Conservation (phyloP, 768 basidiomycete genomes). For the Cantharellus cinnabarinus region DNA sequence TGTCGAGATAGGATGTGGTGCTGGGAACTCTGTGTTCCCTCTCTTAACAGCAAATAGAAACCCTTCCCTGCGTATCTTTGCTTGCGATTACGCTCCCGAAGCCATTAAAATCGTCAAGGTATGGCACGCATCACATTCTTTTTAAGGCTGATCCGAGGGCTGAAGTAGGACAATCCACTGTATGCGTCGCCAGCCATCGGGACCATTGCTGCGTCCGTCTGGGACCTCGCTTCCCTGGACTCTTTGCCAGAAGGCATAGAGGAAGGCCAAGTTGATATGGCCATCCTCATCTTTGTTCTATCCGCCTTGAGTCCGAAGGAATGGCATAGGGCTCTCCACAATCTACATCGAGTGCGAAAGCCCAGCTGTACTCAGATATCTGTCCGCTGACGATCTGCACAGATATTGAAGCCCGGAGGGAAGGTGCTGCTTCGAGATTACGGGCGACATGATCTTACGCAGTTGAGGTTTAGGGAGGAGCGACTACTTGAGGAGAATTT, state of each 20-base stretch:
- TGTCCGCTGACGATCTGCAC: neutral
- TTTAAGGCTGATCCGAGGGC: neutral
- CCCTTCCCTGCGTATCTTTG: conserved; percentile 46
- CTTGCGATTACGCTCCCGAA: conserved; percentile 79
- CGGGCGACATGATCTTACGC: conserved; percentile 85
- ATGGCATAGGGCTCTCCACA: conserved; percentile 66
- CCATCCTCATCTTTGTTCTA: conserved; percentile 84
- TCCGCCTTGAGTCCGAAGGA: conserved; percentile 86
- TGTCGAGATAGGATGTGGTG: conserved; percentile 86
- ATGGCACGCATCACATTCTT: conserved; percentile 5
- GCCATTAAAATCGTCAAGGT: conserved; percentile 85
- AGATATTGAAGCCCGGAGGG: conserved; percentile 87
- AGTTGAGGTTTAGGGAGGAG: conserved; percentile 75
- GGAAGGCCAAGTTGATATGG: conserved; percentile 60
- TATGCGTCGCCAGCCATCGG: conserved; percentile 51
- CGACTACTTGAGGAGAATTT: conserved; percentile 84
- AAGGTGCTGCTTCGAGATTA: conserved; percentile 78
- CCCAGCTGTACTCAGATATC: neutral
- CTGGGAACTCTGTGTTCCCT: conserved; percentile 90
- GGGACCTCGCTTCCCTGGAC: conserved; percentile 61
- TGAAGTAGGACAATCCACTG: conserved; percentile 40
- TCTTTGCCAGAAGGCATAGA: conserved; percentile 41
- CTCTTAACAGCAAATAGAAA: conserved; percentile 69
- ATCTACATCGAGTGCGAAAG: conserved; percentile 47
- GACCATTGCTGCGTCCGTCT: conserved; percentile 57